Conservation (phyloP, 176 grass and related monocot genomes). For the Rhipidocladum racemiflorum region DNA sequence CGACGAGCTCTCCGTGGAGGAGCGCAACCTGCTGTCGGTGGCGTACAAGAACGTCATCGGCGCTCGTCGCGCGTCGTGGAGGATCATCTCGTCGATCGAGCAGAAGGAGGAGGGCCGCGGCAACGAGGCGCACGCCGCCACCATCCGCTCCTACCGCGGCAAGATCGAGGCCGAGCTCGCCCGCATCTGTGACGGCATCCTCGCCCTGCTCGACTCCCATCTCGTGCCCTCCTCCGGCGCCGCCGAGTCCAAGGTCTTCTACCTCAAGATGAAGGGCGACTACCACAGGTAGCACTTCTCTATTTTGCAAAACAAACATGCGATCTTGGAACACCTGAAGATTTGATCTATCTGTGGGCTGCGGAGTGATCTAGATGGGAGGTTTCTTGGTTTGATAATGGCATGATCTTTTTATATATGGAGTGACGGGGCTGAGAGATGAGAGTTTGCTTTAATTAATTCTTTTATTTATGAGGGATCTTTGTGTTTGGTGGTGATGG, state of each 20-base stretch:
- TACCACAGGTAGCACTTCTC: constrained; percentile 58
- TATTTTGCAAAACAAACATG: background rate
- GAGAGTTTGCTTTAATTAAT: background rate
- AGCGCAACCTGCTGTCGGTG: constrained; percentile 86
- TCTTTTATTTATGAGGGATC: background rate
- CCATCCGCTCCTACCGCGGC: constrained; percentile 64
- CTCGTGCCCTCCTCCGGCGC: constrained; percentile 68
- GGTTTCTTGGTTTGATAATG: background rate
- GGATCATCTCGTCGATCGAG: constrained; percentile 89
- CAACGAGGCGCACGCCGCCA: constrained; percentile 61
- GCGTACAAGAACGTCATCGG: constrained; percentile 95
- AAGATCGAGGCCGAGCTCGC: constrained; percentile 86
- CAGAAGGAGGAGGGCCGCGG: constrained; percentile 87
- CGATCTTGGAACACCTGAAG: background rate
- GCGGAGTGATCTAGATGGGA: background rate
- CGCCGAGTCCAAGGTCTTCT: constrained; percentile 87
- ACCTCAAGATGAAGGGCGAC: constrained; percentile 96
- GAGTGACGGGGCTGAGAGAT: background rate
- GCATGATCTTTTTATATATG: background rate
- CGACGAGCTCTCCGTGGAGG: constrained; percentile 77
- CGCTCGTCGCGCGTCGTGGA: constrained; percentile 68
- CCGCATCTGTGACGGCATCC: constrained; percentile 78
- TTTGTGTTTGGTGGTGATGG: background rate
- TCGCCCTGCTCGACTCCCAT: constrained; percentile 73
- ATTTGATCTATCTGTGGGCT: background rate